Percentiles rank a stretch among this genome's conserved stretches.
Conservation (phyloP, 2,329 filamentous ascomycete species). For the Cercospora brassicicola region DNA sequence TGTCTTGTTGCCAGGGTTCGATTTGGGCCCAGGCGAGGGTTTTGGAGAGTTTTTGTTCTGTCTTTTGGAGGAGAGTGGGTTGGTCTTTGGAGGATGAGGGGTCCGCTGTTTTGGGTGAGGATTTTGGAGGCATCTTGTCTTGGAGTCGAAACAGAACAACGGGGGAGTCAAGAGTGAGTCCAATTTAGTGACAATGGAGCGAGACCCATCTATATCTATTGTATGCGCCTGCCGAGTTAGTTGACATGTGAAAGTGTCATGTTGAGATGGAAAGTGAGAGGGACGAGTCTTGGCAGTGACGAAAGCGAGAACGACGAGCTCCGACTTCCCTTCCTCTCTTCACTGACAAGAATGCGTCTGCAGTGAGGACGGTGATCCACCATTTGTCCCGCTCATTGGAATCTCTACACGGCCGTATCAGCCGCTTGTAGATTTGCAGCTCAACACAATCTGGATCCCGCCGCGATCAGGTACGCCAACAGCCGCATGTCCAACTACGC, state of each 20-base stretch:
- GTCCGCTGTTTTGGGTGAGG: not conserved
- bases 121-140: not conserved
- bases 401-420: not conserved
- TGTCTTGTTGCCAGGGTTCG: conserved; percentile 57
- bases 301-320: conserved; percentile 11
- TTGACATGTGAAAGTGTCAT: conserved; percentile 13
- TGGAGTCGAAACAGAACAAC: not conserved
- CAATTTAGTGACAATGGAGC: not conserved
- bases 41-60: conserved; percentile 41
- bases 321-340: not conserved
- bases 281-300: not conserved
- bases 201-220: not conserved
- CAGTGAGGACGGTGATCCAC: not conserved
- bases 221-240: not conserved
- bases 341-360: not conserved
- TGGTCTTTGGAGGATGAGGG: not conserved
- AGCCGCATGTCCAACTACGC: conserved; percentile 28
- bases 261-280: conserved; percentile 3
- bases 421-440: not conserved
- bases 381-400: not conserved
- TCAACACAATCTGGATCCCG: not conserved
- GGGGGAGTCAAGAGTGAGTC: not conserved
- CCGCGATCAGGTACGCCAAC: conserved; percentile 1
- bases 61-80: conserved; percentile 7
- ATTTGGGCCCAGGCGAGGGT: conserved; percentile 51